Evolutionary conservation across 495 filamentous ascomycete genomes (phyloP), one percentile per base, ranked within the genome.

Genomic region (Choiromyces venosus): DNA sequence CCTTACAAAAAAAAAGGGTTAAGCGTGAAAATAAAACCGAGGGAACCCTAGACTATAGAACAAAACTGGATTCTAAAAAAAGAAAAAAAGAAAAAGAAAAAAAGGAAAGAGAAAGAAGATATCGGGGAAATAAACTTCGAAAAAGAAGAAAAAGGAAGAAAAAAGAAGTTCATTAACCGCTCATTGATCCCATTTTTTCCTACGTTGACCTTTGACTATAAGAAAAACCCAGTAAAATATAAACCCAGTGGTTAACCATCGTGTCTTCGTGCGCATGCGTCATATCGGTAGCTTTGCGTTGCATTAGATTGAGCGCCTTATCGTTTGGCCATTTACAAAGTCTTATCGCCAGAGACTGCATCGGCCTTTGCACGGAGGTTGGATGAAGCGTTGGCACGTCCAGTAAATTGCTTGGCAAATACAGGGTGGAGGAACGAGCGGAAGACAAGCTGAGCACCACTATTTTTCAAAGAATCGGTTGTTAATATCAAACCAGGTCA

Each of bases 371-470:
- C 91, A 69, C 93, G 92, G 75, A 98, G 91, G 85, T 92, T 92
- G 82, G 92, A 88, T 42, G 80, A 81, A 80, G 93, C 93, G 68
- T 91, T 91, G 78, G 88, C 87, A 73, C 84, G 82, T 81, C 86
- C 81, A 76, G 86, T 83, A 88, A 98, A 98, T 89, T 96, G 94
- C 81, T 92, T 93, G 83, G 91, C 89, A 80, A 97, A 90, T 77
- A 96, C 86, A 66, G 95, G 95, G 82, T 93, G 91, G 80, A 99
- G 84, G 87, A 98, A 91, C 68, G 93, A 97, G 83, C 92, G 89
- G 91, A 97, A 99, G 86, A 99, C 87, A 79, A 97, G 83, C 85
- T 97, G 92, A 80, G 95, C 94, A 82, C 95, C 96, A 82, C 95
- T 97, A 78, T 65, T 67, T 19, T 18, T 66, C 39, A 19, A 37